Base-by-base conservation (phyloP, 768 basidiomycete species). In the Clitopilus passeckerianus region DNA sequence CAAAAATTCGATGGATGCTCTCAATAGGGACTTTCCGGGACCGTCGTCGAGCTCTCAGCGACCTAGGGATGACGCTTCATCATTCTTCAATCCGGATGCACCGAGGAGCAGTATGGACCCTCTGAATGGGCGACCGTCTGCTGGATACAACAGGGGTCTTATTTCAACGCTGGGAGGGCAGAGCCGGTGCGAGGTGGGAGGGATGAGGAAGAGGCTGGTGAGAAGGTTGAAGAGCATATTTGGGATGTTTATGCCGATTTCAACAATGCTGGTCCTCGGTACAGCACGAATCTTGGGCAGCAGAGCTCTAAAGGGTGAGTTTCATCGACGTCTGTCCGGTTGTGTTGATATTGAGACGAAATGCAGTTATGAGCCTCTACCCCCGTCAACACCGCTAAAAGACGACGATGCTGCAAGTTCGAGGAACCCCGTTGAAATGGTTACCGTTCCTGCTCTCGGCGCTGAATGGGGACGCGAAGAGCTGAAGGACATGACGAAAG, bases 171-270 rank as follows among this genome's bases (percentile, higher is more conserved):
- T 33, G 91, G 87, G 14, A 78, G 91, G 61, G 81, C 83, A 64
- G 91, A 91, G 67, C 91, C 91, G 5, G 71, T 92, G 62, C 91
- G 90, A 68, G 87, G 85, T 8, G 89, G 86, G n/a, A 74, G 80
- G 57, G 90, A 91, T 63, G 91, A 92, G 68, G 85, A 86, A 64
- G 82, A 81, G 60, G 76, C 76, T 46, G 71, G 64, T 12, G 62
- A 64, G n/a, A 66, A 67, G 33, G 65, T 64, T 23, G 76, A 74
- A 44, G 77, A 73, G 15, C 79, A 75, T 56, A 77, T 77, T 34
- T 93, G 89, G 86, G 90, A 94, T 70, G 85, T 94, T 50, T 93
- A 86, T 68, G 90, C 92, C 20, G 92, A 94, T 73, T 94, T 94
- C 72, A 94, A 94, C 75, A 94, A 94, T 65, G 71, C 84, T 5